Percentiles rank a stretch among this genome's conserved stretches.
These are phyloP conservation scores for Xerocomellus amylosporus DNA, from an alignment of 768 basidiomycete genomes.

Conservation along the genomic window DNA sequence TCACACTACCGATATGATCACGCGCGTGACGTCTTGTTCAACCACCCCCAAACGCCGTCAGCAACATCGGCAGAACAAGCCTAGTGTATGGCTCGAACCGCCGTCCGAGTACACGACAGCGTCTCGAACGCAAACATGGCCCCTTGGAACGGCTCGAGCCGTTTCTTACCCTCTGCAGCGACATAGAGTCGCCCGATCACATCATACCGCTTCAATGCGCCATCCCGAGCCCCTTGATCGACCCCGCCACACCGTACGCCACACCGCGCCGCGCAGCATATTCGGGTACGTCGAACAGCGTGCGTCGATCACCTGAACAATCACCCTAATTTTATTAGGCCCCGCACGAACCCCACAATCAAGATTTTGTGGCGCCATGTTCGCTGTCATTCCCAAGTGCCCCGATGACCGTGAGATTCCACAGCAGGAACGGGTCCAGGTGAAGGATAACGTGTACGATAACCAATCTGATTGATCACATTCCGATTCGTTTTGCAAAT, in stretches of 20 bases:
- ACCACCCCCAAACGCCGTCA: constrained; percentile 86
- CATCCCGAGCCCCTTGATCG: constrained; percentile 92
- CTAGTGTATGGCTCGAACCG: constrained; percentile 92
- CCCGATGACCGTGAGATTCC: too few relatives aligned
- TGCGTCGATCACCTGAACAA: constrained; percentile 59
- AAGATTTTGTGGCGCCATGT: too few relatives aligned
- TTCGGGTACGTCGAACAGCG: constrained; percentile 75
- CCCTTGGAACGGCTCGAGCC: constrained; percentile 87
- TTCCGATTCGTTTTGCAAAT: too few relatives aligned
- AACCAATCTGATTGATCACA: too few relatives aligned
- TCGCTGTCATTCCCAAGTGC: too few relatives aligned
- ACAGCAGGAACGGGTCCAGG: too few relatives aligned
- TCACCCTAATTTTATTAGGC: too few relatives aligned
- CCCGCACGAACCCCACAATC: too few relatives aligned
- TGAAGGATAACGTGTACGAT: too few relatives aligned
- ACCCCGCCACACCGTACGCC: constrained; percentile 92
- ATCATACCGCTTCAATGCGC: constrained; percentile 79
- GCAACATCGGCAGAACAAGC: constrained; percentile 76
- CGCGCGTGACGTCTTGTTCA: too few relatives aligned
- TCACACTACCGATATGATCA: too few relatives aligned
- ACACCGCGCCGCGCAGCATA: constrained; percentile 94
- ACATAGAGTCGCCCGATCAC: constrained; percentile 68
- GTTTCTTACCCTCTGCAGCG: constrained; percentile 87
- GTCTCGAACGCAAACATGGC: constrained; percentile 95
- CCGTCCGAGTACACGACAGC: constrained; percentile 80